A percentile compares a stretch with the other conserved stretches of the same genome.
Evolutionary conservation across 148 eudicot genomes (phyloP).

Genomic region (Dianthus caryophyllus): DNA sequence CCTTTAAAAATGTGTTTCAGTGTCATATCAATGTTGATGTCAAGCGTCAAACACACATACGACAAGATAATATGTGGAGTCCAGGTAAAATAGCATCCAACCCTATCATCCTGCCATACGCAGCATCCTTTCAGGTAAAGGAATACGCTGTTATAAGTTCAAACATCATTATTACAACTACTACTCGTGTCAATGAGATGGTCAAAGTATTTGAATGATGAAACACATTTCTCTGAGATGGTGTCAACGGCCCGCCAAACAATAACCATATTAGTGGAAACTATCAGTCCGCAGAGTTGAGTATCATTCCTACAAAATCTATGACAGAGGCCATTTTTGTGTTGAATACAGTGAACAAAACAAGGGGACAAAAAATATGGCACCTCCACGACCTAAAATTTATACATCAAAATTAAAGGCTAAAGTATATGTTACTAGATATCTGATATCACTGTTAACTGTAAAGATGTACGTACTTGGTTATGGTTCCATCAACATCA

Average conservation of each 20-base stretch:
- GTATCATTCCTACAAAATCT: not conserved
- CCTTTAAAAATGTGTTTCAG: too few relatives aligned
- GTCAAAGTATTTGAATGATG: too few relatives aligned
- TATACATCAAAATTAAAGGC: not conserved
- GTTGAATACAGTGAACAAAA: not conserved
- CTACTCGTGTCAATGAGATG: too few relatives aligned
- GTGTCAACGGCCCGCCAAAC: not conserved
- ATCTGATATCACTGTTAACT: not conserved
- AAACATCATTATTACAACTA: too few relatives aligned
- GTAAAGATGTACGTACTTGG: slow-evolving; percentile 80
- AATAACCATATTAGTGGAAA: not conserved
- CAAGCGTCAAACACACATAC: too few relatives aligned
- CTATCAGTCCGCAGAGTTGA: not conserved
- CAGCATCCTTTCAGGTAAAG: too few relatives aligned
- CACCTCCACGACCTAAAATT: not conserved
- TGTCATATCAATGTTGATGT: too few relatives aligned
- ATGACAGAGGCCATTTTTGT: not conserved
- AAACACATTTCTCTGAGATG: too few relatives aligned
- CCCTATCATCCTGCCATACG: too few relatives aligned
- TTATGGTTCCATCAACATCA: slow-evolving; percentile 97
- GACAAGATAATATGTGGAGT: too few relatives aligned
- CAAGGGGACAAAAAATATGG: not conserved
- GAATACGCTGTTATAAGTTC: too few relatives aligned
- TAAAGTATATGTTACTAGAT: slow-evolving; percentile 4
- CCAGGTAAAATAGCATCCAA: too few relatives aligned